Percentiles rank a stretch among this genome's conserved stretches.
Evolutionary conservation across 257 asterid genomes (phyloP).

Genomic region (Solanum clarkiae): DNA sequence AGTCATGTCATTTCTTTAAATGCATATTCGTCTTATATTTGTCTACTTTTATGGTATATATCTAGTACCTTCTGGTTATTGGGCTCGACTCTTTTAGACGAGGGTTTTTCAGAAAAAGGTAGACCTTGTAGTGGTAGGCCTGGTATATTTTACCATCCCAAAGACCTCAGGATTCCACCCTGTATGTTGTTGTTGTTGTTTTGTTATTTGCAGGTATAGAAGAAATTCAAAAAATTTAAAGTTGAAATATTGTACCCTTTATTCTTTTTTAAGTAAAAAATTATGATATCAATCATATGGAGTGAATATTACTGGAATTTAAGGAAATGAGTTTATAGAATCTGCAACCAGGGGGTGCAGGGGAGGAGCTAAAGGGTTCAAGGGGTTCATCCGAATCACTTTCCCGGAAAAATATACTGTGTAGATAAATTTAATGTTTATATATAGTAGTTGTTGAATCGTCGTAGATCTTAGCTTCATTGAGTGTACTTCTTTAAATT

Average conservation of each 20-base stretch:
- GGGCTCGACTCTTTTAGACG: too few species aligned
- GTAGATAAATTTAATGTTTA: not conserved
- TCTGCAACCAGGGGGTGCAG: too few species aligned
- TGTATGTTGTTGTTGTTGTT: too few species aligned
- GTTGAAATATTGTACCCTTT: not conserved
- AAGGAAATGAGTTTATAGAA: not conserved
- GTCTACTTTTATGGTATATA: too few species aligned
- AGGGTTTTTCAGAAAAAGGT: too few species aligned
- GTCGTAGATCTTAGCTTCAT: not conserved
- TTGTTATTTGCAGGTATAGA: not conserved
- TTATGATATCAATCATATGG: not conserved
- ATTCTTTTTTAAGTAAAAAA: not conserved
- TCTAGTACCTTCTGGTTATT: too few species aligned
- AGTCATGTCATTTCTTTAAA: not conserved
- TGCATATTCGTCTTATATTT: too few species aligned
- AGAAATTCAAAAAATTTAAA: not conserved
- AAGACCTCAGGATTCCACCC: too few species aligned
- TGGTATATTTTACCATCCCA: too few species aligned
- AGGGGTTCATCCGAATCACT: not conserved
- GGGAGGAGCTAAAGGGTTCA: not conserved
- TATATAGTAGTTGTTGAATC: not conserved
- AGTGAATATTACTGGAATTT: not conserved
- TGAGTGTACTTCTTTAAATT: not conserved
- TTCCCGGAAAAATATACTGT: not conserved
- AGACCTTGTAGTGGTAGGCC: too few species aligned